Evolutionary conservation across 495 filamentous ascomycete genomes (phyloP), one percentile per base, ranked within the genome.

Genomic region (Aspergillus wentii): DNA sequence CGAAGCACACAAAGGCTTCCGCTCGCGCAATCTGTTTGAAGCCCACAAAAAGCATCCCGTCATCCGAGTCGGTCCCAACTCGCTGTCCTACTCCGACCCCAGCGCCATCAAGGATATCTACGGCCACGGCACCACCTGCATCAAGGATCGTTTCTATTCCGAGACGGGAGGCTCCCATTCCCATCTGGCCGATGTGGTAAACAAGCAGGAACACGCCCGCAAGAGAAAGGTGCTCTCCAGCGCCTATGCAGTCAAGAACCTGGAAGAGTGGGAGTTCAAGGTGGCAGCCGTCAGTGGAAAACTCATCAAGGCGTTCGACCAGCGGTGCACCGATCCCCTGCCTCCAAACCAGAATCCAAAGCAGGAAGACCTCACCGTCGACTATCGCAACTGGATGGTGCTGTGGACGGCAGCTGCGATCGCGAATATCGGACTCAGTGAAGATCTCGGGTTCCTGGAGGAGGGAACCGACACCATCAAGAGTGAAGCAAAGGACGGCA

Each of bases 41-140:
- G 52, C 58, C 5, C 69, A 74, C 40, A 50, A 58, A 32, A 47
- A 49, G n/a, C 39, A 55, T 19, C 63, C 69, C 5, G 53, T 75
- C 15, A 34, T 75, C 14, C 63, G 72, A 2, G 64, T 61, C 25
- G 68, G 66, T 2, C 71, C 71, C 3, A 77, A 75, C 33, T 41
- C 53, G 6, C 51, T 77, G 0, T 74, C 71, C 0, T 74, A 52
- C 41, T 41, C 44, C 6, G 54, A 46, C 25, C 47, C 10, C 17
- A 28, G 10, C 8, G 72, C 71, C 5, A 71, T 72, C 41, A 65
- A 66, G 41, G 71, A 74, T 36, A 74, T 76, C 30, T 76, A 75
- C 40, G 68, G 68, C 17, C 72, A 76, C 41, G 51, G 50, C 18
- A 69, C 71, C 0, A 44, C 43, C 29, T 71, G 64, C 33, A 49